A percentile compares a stretch with the other conserved stretches of the same genome.
Conservation (phyloP, 73 alveolate genomes). For the Stentor roeselii region DNA sequence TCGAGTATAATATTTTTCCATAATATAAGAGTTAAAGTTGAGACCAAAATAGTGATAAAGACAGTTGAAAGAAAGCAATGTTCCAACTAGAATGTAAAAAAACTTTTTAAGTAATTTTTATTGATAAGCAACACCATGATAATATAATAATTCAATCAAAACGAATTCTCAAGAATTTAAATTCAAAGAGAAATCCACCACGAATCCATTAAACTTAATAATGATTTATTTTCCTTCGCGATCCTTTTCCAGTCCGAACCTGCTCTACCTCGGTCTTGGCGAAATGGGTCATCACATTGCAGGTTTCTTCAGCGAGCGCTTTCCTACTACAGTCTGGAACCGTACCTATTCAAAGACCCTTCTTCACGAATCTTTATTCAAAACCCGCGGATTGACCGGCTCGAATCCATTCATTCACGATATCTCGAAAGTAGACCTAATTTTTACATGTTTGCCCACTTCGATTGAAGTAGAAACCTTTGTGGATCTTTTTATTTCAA, state of each 20-base stretch:
- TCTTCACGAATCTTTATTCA: background rate
- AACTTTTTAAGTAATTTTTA: too few relatives aligned
- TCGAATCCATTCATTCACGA: background rate
- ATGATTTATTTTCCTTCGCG: too few relatives aligned
- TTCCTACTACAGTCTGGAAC: constrained; percentile 14
- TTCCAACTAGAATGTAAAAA: too few relatives aligned
- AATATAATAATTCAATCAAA: too few relatives aligned
- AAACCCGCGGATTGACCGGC: background rate
- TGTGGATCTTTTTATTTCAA: background rate
- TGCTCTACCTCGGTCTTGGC: background rate
- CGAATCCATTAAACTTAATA: too few relatives aligned
- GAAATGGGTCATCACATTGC: constrained; percentile 19
- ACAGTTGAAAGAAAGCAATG: too few relatives aligned
- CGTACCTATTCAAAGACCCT: background rate
- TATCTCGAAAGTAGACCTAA: background rate
- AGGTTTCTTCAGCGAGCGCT: background rate
- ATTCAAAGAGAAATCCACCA: too few relatives aligned
- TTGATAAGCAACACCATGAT: too few relatives aligned
- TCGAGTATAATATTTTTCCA: too few relatives aligned
- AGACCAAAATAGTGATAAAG: too few relatives aligned
- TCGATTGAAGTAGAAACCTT: background rate
- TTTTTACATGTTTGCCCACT: background rate
- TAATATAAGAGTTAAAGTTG: too few relatives aligned
- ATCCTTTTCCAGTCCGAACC: background rate
- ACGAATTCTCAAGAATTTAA: too few relatives aligned